Base-by-base conservation (phyloP, 257 asterid genomes). In the Ligustrum vulgare region DNA sequence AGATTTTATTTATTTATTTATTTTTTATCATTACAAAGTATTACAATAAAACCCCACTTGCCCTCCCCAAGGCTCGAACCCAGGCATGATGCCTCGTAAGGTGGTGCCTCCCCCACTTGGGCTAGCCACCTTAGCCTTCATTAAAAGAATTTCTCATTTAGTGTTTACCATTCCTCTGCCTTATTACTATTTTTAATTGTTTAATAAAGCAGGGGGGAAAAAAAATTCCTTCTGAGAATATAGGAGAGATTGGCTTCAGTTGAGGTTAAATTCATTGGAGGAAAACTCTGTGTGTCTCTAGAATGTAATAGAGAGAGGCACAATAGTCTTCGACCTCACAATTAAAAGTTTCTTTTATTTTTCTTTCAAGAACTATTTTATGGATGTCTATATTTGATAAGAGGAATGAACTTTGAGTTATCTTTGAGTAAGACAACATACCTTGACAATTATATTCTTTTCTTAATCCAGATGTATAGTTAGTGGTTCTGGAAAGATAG, bases 401-500 rank as follows among this genome's bases (percentile, higher is more conserved):
- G 73, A 31, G 37, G 77, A 77, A 71, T 33, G 67, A 3, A 37
- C 33, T n/a, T 68, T n/a, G n/a, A n/a, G n/a, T n/a, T 68, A 54
- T 68, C 67, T 63, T 80, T 56, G 43, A 67, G 49, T 72, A 34
- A 32, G 39, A 65, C 36, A 18, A 47, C 65, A 64, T 43, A 32
- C 32, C 71, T 73, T 66, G 35, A 64, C 76, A 36, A 58, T 34
- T 64, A 12, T 71, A 63, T 74, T 67, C 23, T 58, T 72, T 83
- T 80, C 73, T 79, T 77, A 80, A 69, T 74, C 78, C 92, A 92
- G 99, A 82, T 94, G 99, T 86, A 94, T 89, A 75, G 98, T 94
- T 84, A 94, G 97, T 79, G 99, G 99, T 76, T 92, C 93, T 80
- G 99, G 99, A 82, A 94, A 94, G 89, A 92, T 92, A 84, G 88